Base-by-base conservation (phyloP, 2,329 filamentous ascomycete species). In the Verticillium klebahnii region DNA sequence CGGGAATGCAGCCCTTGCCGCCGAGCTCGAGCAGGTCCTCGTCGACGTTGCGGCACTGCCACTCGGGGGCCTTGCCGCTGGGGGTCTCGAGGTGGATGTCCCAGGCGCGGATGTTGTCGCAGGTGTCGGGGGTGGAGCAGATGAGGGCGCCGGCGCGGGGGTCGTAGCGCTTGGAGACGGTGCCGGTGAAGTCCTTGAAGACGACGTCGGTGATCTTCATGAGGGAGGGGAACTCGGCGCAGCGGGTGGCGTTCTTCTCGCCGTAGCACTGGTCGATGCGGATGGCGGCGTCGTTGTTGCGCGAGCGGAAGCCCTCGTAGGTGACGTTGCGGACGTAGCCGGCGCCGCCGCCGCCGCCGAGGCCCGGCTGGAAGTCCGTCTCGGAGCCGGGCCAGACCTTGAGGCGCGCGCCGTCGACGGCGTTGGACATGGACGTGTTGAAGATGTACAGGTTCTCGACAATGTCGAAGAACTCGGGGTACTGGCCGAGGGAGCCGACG, bases 401-500 rank as follows among this genome's bases (percentile, higher is more conserved):
- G 75, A 92, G 90, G 61, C 89, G 85, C 0, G 88, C 89, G 32
- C 86, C 88, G 64, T 90, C 85, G 61, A 82, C 77, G 1, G 84
- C 82, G 66, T 88, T 85, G 60, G 78, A 78, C 80, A 87, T 83
- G 37, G 79, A 81, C 55, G 81, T 77, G 66, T 88, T 87, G 72
- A 81, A 85, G 60, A 89, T 83, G 67, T 87, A 85, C 15, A 91
- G 70, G 67, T 91, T 86, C 72, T 89, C 81, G 1, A 91, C 87
- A 54, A 90, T 87, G 63, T 91, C 89, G 11, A 83, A 82, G 66
- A 87, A 81, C 23, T 79, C 82, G 15, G 76, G 68, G 69, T 91
- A 91, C 72, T 91, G 89, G 19, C 89, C 89, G 0, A 91, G 76
- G 0, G 86, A 89, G 5, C 89, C 89, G n/a, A 91, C 87, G 11